Base-by-base conservation (phyloP, 352 stramenopile genomes). In the Phytophthora pini region DNA sequence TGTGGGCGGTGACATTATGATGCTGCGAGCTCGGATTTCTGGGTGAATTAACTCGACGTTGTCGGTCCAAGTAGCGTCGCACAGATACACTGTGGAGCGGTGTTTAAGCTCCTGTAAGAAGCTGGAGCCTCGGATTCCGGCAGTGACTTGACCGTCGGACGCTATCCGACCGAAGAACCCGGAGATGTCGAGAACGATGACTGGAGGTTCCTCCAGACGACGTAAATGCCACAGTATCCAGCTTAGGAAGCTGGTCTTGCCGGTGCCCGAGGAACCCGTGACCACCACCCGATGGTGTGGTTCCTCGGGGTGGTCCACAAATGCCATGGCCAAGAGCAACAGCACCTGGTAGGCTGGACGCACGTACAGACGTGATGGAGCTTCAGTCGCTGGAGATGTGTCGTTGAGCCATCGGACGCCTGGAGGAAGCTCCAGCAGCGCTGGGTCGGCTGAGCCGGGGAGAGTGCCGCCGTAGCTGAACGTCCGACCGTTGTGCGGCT, bases 191-290 rank as follows among this genome's bases (percentile, higher is more conserved):
- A 83, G 47, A 4, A 80, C 60, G 46, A 83, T 60, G n/a, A 52
- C 39, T 2, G 72, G 72, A 45, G 68, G 61, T 44, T 63, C 52
- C 4, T 62, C 29, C 0, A 41, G 10, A 22, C 36, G 45, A 9
- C 45, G 38, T 11, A 80, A 56, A 9, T 71, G 65, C n/a, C 57
- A 45, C 34, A 81, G 15, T 11, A 77, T 40, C 62, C 72, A 84
- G 48, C 50, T 72, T 44, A 84, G 55, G 43, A 81, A 84, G 40
- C 58, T 74, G 12, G 70, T 75, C 54, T 81, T 81, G 40, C 76
- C 76, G 0, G 76, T 66, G 45, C 76, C 72, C 13, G 57, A 61
- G 17, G 76, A 73, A 6, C 76, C 76, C 9, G 72, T 77, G 56
- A 84, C 43, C 13, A 76, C 45, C 1, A 80, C 52, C 4, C 74